These are phyloP conservation scores for Wickerhamiella lipophila DNA, from an alignment of 805 yeast species.

Conservation along the genomic window DNA sequence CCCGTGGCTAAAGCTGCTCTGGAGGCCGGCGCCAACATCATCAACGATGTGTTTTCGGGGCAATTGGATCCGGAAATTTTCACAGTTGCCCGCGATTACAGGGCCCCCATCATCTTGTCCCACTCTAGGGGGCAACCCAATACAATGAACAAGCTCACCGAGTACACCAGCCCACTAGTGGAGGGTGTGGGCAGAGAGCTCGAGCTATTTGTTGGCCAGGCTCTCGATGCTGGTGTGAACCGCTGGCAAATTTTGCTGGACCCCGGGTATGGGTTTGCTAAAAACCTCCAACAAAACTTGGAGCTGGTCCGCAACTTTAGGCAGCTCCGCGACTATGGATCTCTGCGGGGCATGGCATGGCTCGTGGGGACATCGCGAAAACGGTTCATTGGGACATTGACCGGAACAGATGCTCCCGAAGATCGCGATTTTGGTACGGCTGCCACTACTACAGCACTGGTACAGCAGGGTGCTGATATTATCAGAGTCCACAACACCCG, in stretches of 20 bases:
- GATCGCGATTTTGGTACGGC: conserved; percentile 68
- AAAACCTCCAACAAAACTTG: conserved; percentile 56
- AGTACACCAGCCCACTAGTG: conserved; percentile 36
- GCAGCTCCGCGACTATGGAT: conserved; percentile 21
- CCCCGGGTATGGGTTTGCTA: conserved; percentile 97
- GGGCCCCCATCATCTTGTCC: conserved; percentile 64
- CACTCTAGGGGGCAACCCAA: conserved; percentile 76
- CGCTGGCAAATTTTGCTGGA: conserved; percentile 89
- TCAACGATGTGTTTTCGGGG: conserved; percentile 86
- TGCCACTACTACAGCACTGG: conserved; percentile 59
- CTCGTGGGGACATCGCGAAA: conserved; percentile 84
- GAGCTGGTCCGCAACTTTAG: conserved; percentile 37
- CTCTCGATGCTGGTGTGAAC: conserved; percentile 49
- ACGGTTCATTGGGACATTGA: conserved; percentile 65
- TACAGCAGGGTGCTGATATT: conserved; percentile 62
- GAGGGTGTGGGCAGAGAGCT: conserved; percentile 56
- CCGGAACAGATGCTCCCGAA: conserved; percentile 42
- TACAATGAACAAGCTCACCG: conserved; percentile 52
- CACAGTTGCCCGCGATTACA: conserved; percentile 47
- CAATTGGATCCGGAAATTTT: conserved; percentile 54
- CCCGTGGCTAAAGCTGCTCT: conserved; percentile 60
- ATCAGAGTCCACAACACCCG: conserved; percentile 79
- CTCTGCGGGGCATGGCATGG: conserved; percentile 42
- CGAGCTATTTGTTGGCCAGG: conserved; percentile 40
- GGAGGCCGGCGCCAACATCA: conserved; percentile 71